Percentiles rank a stretch among this genome's conserved stretches.
phyloP scores from a whole-genome alignment of 164 flowering plant genomes.

The Platanus orientalis region DNA sequence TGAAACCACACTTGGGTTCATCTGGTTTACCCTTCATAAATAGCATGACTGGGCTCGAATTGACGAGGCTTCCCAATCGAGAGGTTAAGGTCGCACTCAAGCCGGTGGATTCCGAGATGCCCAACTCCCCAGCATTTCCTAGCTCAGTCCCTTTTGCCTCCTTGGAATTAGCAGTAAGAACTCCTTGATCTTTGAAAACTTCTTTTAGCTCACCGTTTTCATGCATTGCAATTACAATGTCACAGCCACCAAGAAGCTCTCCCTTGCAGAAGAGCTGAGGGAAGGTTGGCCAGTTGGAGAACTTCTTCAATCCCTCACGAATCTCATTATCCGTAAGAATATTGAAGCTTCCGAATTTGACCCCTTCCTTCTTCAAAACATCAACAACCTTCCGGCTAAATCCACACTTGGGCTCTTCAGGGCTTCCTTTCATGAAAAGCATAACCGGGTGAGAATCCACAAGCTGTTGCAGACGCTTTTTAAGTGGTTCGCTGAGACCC shows the following conservation, averaged over 20 bases:
- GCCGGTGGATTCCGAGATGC: slow-evolving; percentile 53
- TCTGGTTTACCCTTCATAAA: slow-evolving; percentile 93
- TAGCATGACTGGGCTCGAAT: slow-evolving; percentile 68
- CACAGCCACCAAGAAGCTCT: slow-evolving; percentile 90
- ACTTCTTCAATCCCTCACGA: slow-evolving; percentile 84
- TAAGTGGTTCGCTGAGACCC: slow-evolving; percentile 35
- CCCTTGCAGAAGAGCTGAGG: slow-evolving; percentile 96
- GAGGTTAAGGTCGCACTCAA: slow-evolving; percentile 43
- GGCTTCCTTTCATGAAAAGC: slow-evolving; percentile 95
- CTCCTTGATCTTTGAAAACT: slow-evolving; percentile 61
- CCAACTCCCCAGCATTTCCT: slow-evolving; percentile 35
- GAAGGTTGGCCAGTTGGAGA: slow-evolving; percentile 90
- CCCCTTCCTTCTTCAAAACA: slow-evolving; percentile 67
- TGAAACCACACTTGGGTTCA: slow-evolving; percentile 88
- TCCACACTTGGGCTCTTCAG: slow-evolving; percentile 82
- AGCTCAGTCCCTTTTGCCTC: slow-evolving; percentile 23
- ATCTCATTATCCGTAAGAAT: slow-evolving; percentile 73
- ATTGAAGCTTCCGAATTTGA: slow-evolving; percentile 82
- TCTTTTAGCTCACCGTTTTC: slow-evolving; percentile 81
- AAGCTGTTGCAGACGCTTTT: slow-evolving; percentile 51
- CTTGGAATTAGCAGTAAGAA: slow-evolving; percentile 21
- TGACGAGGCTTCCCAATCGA: slow-evolving; percentile 46
- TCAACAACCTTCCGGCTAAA: slow-evolving; percentile 80
- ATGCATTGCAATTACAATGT: slow-evolving; percentile 83
- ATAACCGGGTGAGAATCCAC: slow-evolving; percentile 64